These are phyloP conservation scores for Biscogniauxia sp. DNA, from an alignment of 2,329 filamentous ascomycete species.

Conservation along the genomic window DNA sequence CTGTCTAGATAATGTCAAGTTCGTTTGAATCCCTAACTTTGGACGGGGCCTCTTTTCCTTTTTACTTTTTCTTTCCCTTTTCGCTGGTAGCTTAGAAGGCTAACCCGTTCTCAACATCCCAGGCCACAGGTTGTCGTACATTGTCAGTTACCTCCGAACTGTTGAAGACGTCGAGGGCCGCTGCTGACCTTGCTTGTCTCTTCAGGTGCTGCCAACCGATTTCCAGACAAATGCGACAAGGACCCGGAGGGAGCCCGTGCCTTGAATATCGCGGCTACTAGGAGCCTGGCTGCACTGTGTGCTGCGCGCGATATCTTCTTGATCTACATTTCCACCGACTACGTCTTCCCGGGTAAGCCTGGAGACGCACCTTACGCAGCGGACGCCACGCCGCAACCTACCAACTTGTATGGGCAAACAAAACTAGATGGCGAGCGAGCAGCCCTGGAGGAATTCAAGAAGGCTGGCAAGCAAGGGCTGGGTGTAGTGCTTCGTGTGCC, in stretches of 20 bases:
- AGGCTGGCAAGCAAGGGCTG: constrained; percentile 48
- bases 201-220: constrained; percentile 79
- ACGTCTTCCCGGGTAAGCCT: constrained; percentile 69
- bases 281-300: constrained; percentile 64
- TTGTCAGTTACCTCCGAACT: constrained; percentile 53
- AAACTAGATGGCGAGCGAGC: constrained; percentile 62
- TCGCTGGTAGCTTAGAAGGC: neutral
- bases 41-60: too few relatives aligned
- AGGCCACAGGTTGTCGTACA: constrained; percentile 75
- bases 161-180: neutral
- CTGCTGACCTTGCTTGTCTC: constrained; percentile 4
- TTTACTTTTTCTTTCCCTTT: neutral
- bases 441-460: constrained; percentile 60
- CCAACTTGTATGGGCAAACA: constrained; percentile 71
- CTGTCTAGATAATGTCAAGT: constrained; percentile 55
- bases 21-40: constrained; percentile 21
- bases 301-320: constrained; percentile 59
- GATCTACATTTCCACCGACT: constrained; percentile 81
- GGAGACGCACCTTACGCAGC: constrained; percentile 83
- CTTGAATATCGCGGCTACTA: constrained; percentile 73
- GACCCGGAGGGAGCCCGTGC: constrained; percentile 72
- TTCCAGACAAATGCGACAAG: constrained; percentile 79
- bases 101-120: neutral
- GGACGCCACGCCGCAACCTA: constrained; percentile 61
- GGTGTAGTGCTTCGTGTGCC: constrained; percentile 77